These are phyloP conservation scores for Saccharomycopsis javanensis DNA, from an alignment of 805 yeast genomes.

Conservation along the genomic window DNA sequence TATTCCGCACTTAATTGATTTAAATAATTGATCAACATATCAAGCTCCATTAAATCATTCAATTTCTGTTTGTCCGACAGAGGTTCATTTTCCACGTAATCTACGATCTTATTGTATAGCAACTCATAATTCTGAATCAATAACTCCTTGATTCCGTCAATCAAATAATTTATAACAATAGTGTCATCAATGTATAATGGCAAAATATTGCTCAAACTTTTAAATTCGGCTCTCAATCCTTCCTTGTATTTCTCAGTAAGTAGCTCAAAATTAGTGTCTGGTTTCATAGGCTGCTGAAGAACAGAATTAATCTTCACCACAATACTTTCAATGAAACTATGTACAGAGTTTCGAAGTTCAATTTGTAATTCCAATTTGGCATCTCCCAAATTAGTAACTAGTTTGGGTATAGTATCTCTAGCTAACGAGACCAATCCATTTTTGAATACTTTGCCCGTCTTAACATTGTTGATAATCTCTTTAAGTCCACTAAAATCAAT, in stretches of 20 bases:
- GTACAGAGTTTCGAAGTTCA: conserved; percentile 62
- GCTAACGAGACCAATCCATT: conserved; percentile 39
- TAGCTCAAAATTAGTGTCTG: conserved; percentile 13
- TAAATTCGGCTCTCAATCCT: conserved; percentile 44
- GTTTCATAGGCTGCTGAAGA: conserved; percentile 21
- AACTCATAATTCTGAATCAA: conserved; percentile 47
- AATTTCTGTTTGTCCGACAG: conserved; percentile 4
- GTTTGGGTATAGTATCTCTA: conserved; percentile 64
- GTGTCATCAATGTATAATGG: conserved; percentile 45
- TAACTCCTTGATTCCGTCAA: conserved; percentile 59
- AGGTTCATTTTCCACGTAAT: background rate
- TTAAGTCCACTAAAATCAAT: conserved; percentile 74
- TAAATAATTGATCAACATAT: conserved; percentile 12
- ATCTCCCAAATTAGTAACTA: conserved; percentile 74
- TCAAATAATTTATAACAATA: conserved; percentile 39
- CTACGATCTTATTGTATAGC: conserved; percentile 15
- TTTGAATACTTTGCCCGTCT: conserved; percentile 22
- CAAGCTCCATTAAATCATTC: conserved; percentile 13
- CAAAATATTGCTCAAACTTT: conserved; percentile 43
- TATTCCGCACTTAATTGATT: conserved; percentile 4
- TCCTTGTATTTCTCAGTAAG: conserved; percentile 30
- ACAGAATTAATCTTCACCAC: conserved; percentile 41
- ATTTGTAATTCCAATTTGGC: conserved; percentile 63
- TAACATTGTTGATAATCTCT: conserved; percentile 37
- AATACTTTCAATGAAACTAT: conserved; percentile 54